phyloP scores from a whole-genome alignment of 345 rosid genomes.

The Geranium rotundifolium region DNA sequence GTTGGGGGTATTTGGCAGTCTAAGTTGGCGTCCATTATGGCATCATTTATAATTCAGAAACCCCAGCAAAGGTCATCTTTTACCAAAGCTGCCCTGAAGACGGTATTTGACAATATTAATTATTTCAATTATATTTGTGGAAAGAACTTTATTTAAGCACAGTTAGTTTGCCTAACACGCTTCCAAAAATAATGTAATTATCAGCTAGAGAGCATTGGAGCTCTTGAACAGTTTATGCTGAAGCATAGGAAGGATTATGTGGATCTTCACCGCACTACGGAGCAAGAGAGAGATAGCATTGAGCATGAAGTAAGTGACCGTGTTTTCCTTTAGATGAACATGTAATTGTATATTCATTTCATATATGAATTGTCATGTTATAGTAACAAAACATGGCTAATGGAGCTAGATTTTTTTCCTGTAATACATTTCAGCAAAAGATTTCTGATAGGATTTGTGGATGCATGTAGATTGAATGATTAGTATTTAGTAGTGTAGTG shows the following conservation, averaged over 20 bases:
- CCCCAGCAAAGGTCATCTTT: slow-evolving; percentile 51
- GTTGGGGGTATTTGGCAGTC: slow-evolving; percentile 25
- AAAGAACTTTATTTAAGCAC: neutral
- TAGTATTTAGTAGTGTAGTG: no score
- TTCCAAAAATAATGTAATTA: neutral
- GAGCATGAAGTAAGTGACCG: slow-evolving; percentile 67
- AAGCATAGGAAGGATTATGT: slow-evolving; percentile 81
- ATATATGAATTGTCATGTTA: no score
- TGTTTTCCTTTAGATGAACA: neutral
- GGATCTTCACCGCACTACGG: slow-evolving; percentile 70
- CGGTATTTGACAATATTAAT: slow-evolving; percentile 26
- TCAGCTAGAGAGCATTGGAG: slow-evolving; percentile 64
- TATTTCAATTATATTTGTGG: neutral
- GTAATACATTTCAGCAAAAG: neutral
- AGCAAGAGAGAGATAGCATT: slow-evolving; percentile 79
- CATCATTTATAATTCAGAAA: slow-evolving; percentile 75
- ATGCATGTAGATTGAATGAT: no score
- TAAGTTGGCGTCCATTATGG: slow-evolving; percentile 66
- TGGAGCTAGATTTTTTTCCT: neutral
- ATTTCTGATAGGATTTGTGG: no score
- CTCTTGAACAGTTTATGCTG: slow-evolving; percentile 59
- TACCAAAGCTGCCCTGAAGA: slow-evolving; percentile 53
- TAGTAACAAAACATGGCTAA: no score
- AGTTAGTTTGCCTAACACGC: neutral
- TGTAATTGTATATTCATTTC: no score